These are phyloP conservation scores for Neurospora discreta DNA, from an alignment of 495 filamentous ascomycete species.

Conservation along the genomic window DNA sequence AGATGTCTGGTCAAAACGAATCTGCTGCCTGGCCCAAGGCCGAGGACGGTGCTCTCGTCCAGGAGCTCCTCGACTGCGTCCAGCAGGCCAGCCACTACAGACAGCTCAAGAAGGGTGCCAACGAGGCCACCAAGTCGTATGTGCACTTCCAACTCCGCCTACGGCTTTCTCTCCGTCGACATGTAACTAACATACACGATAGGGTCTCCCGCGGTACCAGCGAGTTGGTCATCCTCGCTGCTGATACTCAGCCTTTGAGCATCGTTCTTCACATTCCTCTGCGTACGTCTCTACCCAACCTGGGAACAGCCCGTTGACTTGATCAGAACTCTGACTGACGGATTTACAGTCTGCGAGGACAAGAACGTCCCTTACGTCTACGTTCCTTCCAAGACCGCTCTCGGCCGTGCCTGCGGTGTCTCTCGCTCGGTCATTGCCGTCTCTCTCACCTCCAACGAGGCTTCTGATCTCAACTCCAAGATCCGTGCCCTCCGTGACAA, in stretches of 20 bases:
- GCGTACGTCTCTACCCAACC: constrained; percentile 9
- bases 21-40: constrained; percentile 78
- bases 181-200: neutral
- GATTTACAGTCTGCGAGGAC: constrained; percentile 30
- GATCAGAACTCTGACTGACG: constrained; percentile 7
- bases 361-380: constrained; percentile 59
- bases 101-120: constrained; percentile 78
- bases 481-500: constrained; percentile 83
- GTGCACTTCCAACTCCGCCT: neutral
- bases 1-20: constrained; percentile 40
- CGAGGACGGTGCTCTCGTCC: constrained; percentile 57
- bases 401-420: constrained; percentile 79
- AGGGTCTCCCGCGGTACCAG: constrained; percentile 71
- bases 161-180: too few species aligned
- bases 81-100: constrained; percentile 79
- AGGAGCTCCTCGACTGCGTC: constrained; percentile 76
- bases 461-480: constrained; percentile 72
- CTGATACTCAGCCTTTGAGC: constrained; percentile 74
- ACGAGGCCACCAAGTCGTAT: constrained; percentile 62
- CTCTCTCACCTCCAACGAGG: constrained; percentile 88
- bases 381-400: constrained; percentile 42
- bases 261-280: constrained; percentile 90
- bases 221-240: constrained; percentile 81
- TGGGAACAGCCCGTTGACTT: constrained; percentile 73
- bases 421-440: constrained; percentile 76